Conservation (phyloP, 2,329 filamentous ascomycete genomes). For the Calonectria naviculata region DNA sequence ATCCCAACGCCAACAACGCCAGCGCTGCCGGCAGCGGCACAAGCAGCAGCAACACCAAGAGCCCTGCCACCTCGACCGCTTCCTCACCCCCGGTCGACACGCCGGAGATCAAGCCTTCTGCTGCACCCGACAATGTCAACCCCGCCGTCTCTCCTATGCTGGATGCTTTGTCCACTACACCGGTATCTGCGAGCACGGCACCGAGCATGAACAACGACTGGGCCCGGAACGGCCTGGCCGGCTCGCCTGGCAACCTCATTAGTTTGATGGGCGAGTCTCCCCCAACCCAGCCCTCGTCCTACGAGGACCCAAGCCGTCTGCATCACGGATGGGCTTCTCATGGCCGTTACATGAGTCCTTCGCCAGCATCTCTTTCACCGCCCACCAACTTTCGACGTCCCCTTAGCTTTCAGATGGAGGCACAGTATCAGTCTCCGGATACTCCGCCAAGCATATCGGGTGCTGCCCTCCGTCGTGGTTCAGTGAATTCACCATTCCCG, state of each 20-base stretch:
- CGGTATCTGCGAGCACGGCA: slow-evolving; percentile 60
- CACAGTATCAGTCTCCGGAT: slow-evolving; percentile 55
- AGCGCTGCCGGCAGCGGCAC: slow-evolving; percentile 40
- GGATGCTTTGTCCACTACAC: slow-evolving; percentile 60
- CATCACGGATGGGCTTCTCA: slow-evolving; percentile 60
- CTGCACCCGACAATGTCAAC: slow-evolving; percentile 55
- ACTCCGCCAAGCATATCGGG: slow-evolving; percentile 50
- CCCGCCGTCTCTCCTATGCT: slow-evolving; percentile 58
- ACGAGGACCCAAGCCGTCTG: slow-evolving; percentile 58
- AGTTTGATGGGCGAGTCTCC: slow-evolving; percentile 64
- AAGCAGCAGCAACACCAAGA: slow-evolving; percentile 47
- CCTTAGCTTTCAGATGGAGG: slow-evolving; percentile 66
- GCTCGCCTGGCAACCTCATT: slow-evolving; percentile 65
- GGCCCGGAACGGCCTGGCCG: slow-evolving; percentile 55
- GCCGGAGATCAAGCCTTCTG: slow-evolving; percentile 57
- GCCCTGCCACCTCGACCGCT: slow-evolving; percentile 52
- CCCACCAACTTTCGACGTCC: slow-evolving; percentile 54
- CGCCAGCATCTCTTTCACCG: slow-evolving; percentile 55
- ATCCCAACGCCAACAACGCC: slow-evolving; percentile 44
- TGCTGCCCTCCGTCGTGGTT: slow-evolving; percentile 56
- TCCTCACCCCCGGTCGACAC: slow-evolving; percentile 58
- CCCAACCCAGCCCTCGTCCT: slow-evolving; percentile 63
- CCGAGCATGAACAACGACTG: slow-evolving; percentile 61
- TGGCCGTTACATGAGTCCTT: slow-evolving; percentile 56
- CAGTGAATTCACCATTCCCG: slow-evolving; percentile 62